phyloP scores from a whole-genome alignment of 2,329 filamentous ascomycete species.

The Macroventuria anomochaeta region DNA sequence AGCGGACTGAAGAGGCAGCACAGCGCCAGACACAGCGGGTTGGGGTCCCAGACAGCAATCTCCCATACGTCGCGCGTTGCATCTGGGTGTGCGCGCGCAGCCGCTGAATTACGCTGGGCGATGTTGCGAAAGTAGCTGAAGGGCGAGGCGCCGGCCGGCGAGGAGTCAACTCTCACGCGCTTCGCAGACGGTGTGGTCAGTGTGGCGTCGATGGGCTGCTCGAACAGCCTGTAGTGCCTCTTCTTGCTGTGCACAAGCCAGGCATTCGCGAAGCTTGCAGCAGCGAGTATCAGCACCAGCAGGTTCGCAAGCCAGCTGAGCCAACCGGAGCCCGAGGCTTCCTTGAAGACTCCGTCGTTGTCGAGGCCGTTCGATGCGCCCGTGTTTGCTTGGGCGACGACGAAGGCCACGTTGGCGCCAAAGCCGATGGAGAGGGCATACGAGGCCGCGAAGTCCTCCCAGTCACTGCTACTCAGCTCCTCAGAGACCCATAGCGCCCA shows the following conservation, averaged over 20 bases:
- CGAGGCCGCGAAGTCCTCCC: slow-evolving; percentile 77
- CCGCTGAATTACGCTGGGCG: slow-evolving; percentile 69
- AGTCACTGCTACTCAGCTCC: slow-evolving; percentile 88
- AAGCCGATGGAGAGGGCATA: slow-evolving; percentile 79
- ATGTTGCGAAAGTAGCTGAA: slow-evolving; percentile 75
- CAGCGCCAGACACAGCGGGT: slow-evolving; percentile 79
- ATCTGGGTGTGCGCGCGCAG: slow-evolving; percentile 83
- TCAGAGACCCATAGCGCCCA: slow-evolving; percentile 90
- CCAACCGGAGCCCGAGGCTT: slow-evolving; percentile 63
- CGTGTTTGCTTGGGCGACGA: slow-evolving; percentile 82
- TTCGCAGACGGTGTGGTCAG: slow-evolving; percentile 84
- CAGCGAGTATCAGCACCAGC: slow-evolving; percentile 71
- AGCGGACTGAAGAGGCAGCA: slow-evolving; percentile 93
- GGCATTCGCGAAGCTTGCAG: slow-evolving; percentile 75
- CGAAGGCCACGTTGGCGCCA: slow-evolving; percentile 76
- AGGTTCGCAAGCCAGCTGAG: slow-evolving; percentile 70
- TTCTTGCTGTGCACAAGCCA: slow-evolving; percentile 81
- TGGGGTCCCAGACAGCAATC: slow-evolving; percentile 89
- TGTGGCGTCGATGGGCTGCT: slow-evolving; percentile 77
- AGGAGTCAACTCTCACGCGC: slow-evolving; percentile 86
- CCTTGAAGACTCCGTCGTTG: slow-evolving; percentile 82
- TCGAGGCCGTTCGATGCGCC: slow-evolving; percentile 56
- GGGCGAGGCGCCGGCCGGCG: slow-evolving; percentile 78
- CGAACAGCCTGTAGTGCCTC: slow-evolving; percentile 89
- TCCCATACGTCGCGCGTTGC: slow-evolving; percentile 91